phyloP scores from a whole-genome alignment of 805 yeast genomes.

The Spathaspora girioi region DNA sequence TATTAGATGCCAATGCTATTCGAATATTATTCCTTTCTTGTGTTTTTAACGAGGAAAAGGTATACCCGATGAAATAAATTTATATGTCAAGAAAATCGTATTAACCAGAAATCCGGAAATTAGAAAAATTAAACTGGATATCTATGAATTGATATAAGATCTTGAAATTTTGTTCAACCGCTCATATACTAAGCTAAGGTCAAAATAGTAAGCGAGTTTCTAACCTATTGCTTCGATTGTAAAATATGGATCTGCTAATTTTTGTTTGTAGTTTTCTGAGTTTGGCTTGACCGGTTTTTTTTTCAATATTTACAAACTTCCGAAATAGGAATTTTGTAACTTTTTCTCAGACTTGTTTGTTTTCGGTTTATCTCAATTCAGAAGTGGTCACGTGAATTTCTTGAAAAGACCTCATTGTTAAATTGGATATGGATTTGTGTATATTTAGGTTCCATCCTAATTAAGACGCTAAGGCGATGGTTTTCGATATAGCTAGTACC shows the following conservation, averaged over 20 bases:
- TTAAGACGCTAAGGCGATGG: not conserved
- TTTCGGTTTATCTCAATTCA: constrained; percentile 3
- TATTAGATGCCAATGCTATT: not conserved
- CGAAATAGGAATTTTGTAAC: constrained; percentile 5
- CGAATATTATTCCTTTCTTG: not conserved
- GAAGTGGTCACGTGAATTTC: constrained; percentile 9
- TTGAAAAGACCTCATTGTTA: constrained; percentile 1
- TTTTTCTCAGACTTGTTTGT: constrained; percentile 3
- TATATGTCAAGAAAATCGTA: not conserved
- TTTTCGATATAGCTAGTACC: no score
- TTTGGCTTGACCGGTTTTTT: constrained; percentile 1
- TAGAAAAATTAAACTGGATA: not conserved
- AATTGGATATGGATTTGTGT: not conserved
- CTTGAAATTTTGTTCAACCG: not conserved
- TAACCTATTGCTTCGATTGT: not conserved
- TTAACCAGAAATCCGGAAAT: not conserved
- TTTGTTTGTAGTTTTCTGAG: not conserved
- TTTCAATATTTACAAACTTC: constrained; percentile 6
- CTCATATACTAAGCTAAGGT: not conserved
- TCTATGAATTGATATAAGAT: not conserved
- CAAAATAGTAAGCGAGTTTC: not conserved
- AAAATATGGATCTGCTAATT: not conserved
- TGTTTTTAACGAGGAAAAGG: not conserved
- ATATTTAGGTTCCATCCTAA: not conserved
- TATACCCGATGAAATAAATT: not conserved